phyloP scores from a whole-genome alignment of 192 early-diverging fungal genomes.

The Podila verticillata region DNA sequence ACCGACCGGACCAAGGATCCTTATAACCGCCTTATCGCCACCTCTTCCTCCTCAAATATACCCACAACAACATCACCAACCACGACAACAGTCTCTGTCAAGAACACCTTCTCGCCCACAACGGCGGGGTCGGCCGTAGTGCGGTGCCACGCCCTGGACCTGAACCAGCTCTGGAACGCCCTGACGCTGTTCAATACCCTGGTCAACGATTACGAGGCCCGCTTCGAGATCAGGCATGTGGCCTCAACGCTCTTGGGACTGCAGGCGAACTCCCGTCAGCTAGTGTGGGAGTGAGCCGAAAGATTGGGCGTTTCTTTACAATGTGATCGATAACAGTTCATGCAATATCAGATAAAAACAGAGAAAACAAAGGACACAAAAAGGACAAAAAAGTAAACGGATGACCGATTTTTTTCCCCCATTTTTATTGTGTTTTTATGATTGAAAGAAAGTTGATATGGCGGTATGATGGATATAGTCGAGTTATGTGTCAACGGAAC shows the following conservation, averaged over 20 bases:
- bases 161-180: slow-evolving; percentile 43
- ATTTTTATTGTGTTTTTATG: too few relatives aligned
- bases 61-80: background rate
- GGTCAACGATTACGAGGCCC: slow-evolving; percentile 29
- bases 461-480: too few relatives aligned
- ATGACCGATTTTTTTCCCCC: background rate
- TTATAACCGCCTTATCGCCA: slow-evolving; percentile 18
- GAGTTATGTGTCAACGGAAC: too few relatives aligned
- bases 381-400: background rate
- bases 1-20: slow-evolving; percentile 31
- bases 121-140: slow-evolving; percentile 34
- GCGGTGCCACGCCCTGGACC: slow-evolving; percentile 29
- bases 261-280: slow-evolving; percentile 42
- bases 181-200: slow-evolving; percentile 37
- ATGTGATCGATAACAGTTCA: background rate
- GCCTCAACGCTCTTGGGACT: slow-evolving; percentile 36
- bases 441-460: background rate
- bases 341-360: background rate
- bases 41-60: slow-evolving; percentile 6
- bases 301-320: too few relatives aligned
- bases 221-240: slow-evolving; percentile 32
- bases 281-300: slow-evolving; percentile 19
- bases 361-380: background rate
- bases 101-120: slow-evolving; percentile 16
- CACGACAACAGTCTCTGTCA: background rate